Conservation (phyloP, 768 basidiomycete species). For the Cyclocybe aegerita region DNA sequence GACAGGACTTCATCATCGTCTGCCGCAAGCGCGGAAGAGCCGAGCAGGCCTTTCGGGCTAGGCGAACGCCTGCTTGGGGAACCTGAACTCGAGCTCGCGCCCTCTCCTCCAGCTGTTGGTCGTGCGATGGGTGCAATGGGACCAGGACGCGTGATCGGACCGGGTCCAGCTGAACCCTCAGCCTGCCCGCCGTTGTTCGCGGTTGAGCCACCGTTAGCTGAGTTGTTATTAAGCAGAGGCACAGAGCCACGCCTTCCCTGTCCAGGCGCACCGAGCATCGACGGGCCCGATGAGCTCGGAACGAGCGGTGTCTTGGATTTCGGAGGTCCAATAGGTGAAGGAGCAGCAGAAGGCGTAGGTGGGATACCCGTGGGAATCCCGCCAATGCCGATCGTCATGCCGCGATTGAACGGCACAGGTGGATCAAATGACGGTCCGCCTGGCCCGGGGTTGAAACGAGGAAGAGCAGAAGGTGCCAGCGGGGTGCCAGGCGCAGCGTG, state of each 20-base stretch:
- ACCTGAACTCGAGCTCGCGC: constrained; percentile 62
- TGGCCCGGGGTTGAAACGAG: constrained; percentile 51
- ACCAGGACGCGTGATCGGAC: constrained; percentile 51
- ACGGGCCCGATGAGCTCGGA: constrained; percentile 31
- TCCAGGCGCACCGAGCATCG: constrained; percentile 42
- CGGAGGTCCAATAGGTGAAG: constrained; percentile 56
- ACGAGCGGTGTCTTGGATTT: constrained; percentile 41
- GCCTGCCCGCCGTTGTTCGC: constrained; percentile 11
- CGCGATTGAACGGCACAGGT: constrained; percentile 45
- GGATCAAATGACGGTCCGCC: constrained; percentile 35
- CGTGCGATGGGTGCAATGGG: constrained; percentile 63
- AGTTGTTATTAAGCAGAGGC: constrained; percentile 10
- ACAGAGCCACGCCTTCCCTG: constrained; percentile 46
- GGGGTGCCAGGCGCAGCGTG: constrained; percentile 26
- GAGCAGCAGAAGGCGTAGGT: too few species aligned
- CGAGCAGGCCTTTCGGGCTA: constrained; percentile 65
- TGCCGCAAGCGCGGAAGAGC: constrained; percentile 74
- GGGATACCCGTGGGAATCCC: constrained; percentile 14
- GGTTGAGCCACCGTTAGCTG: too few species aligned
- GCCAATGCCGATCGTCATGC: constrained; percentile 32
- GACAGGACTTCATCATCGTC: constrained; percentile 80
- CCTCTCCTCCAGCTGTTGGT: constrained; percentile 40
- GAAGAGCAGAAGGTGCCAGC: constrained; percentile 54
- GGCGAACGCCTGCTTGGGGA: constrained; percentile 51
- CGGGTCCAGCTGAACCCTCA: constrained; percentile 38